Evolutionary conservation across 2,329 filamentous ascomycete species (phyloP).

Genomic region (Aspergillus sp.): DNA sequence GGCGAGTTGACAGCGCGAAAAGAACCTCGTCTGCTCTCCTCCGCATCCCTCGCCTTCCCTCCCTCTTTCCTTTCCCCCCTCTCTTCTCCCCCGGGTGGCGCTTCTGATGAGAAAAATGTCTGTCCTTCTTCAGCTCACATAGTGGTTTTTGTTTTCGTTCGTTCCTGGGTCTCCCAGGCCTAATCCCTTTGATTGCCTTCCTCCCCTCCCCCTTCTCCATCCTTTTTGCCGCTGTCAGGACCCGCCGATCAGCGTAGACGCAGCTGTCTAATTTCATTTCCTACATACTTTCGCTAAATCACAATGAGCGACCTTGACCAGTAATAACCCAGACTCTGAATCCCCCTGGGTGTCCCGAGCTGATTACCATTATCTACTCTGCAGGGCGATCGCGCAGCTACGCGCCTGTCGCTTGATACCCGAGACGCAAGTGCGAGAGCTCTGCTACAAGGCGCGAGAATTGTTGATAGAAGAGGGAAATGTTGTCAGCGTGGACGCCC

Average conservation of each 20-base stretch:
- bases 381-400: slow-evolving; percentile 88
- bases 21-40: background rate
- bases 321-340: slow-evolving; percentile 48
- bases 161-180: slow-evolving; percentile 10
- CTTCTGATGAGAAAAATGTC: slow-evolving; percentile 20
- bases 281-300: slow-evolving; percentile 17
- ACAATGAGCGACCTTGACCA: slow-evolving; percentile 91
- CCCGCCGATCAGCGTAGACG: slow-evolving; percentile 14
- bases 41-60: background rate
- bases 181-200: slow-evolving; percentile 4
- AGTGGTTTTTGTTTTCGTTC: slow-evolving; percentile 16
- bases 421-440: slow-evolving; percentile 89
- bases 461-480: slow-evolving; percentile 97
- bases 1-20: slow-evolving; percentile 7
- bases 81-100: slow-evolving; percentile 1
- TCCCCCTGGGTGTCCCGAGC: background rate
- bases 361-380: slow-evolving; percentile 8
- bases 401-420: slow-evolving; percentile 95
- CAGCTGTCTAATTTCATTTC: slow-evolving; percentile 2
- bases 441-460: slow-evolving; percentile 96
- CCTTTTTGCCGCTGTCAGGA: slow-evolving; percentile 13
- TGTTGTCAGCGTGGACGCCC: slow-evolving; percentile 90
- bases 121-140: slow-evolving; percentile 16
- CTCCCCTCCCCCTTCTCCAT: slow-evolving; percentile 12
- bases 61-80: background rate